Evolutionary conservation across 1,284 basidiomycete species (phyloP), one percentile per base, ranked within the genome.

Genomic region (Thecaphora frezii): DNA sequence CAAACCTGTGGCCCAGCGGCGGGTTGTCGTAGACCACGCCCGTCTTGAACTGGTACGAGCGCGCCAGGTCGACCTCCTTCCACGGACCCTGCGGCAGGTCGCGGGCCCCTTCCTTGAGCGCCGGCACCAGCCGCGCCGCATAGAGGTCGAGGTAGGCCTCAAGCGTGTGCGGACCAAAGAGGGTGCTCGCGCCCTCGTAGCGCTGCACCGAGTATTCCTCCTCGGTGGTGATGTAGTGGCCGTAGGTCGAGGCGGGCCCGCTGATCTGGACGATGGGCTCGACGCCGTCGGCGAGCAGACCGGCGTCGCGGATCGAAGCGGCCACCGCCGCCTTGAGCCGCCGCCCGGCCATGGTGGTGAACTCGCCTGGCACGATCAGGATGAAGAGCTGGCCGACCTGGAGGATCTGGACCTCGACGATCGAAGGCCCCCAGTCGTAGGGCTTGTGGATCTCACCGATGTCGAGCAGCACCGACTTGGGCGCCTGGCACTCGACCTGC

Each of bases 71-170:
- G 53, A 89, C 85, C 8, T 83, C 81, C 13, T 88, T 85, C n/a
- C 88, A 81, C 41, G 86, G 80, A 65, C 89, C 89, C 13, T 87
- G 84, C 12, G 86, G 82, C 1, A 83, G 81, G 21, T 52, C 54
- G 19, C 82, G 83, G 3, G 80, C 81, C 3, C 81, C 81, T 42
- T 79, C 80, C 46, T 86, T 84, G n/a, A 73, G 51, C 3, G 66
- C 71, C 5, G 71, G 71, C 8, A 71, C 59, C 5, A 73, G 66
- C 5, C 63, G 51, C 8, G 60, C 58, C 10, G 67, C 58, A 76
- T 89, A 91, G 69, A 87, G 87, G 78, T 90, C 83, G 62, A 89
- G 88, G 74, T 90, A 91, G 2, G 89, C 86, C 48, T 89, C 88
- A 14, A 90, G 81, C 3, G 89, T 90, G 88, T 89, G 85, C 55